phyloP scores from a whole-genome alignment of 164 flowering plant genomes.

The Vitis rotundifolia region DNA sequence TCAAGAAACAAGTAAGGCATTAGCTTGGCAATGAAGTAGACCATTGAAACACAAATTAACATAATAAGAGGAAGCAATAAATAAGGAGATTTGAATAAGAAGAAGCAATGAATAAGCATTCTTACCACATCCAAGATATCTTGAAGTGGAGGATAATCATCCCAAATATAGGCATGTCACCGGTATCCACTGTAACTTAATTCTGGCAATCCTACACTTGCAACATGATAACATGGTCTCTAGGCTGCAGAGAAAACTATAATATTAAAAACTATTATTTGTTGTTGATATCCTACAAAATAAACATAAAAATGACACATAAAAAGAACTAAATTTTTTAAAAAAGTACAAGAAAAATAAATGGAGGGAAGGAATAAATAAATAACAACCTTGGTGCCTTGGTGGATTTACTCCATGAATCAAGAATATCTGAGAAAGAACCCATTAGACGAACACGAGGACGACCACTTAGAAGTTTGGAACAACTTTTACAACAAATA shows the following conservation, averaged over 20 bases:
- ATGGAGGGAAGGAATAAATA: too few species aligned
- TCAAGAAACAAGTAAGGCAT: conserved; percentile 4
- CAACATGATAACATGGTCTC: conserved; percentile 76
- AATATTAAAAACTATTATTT: neutral
- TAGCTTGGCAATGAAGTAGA: neutral
- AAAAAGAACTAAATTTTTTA: neutral
- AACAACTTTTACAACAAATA: too few species aligned
- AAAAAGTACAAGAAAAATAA: too few species aligned
- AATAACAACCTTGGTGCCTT: neutral
- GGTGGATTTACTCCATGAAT: too few species aligned
- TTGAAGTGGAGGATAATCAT: conserved; percentile 74
- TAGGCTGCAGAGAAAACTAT: conserved; percentile 51
- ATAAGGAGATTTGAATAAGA: neutral
- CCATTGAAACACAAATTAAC: neutral
- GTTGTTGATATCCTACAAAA: too few species aligned
- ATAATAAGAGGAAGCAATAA: neutral
- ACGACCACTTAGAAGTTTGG: too few species aligned
- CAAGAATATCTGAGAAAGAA: too few species aligned
- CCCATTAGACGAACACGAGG: too few species aligned
- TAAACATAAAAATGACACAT: neutral
- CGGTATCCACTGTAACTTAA: conserved; percentile 81
- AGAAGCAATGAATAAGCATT: conserved; percentile 13
- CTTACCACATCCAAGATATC: conserved; percentile 56
- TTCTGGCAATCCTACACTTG: conserved; percentile 62
- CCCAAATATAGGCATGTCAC: conserved; percentile 82